Conservation (phyloP, 2,329 filamentous ascomycete species). For the Simplicillium sp. region DNA sequence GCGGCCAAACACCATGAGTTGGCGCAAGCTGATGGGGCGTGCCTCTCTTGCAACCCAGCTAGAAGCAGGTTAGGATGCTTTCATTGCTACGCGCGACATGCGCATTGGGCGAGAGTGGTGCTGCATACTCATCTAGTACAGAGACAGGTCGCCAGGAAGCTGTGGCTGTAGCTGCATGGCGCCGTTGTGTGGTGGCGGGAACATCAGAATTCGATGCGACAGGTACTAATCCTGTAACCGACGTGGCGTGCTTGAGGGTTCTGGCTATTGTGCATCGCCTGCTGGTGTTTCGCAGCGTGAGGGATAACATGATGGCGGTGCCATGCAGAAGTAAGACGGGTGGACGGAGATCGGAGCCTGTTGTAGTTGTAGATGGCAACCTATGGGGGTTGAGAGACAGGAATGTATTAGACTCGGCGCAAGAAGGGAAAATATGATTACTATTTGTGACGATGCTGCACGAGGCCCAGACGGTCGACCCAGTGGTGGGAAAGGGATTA, state of each 20-base stretch:
- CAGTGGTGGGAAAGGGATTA: too few species aligned
- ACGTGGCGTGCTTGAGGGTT: neutral
- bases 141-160: conserved; percentile 49
- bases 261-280: conserved; percentile 12
- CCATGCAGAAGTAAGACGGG: conserved; percentile 6
- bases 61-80: conserved; percentile 4
- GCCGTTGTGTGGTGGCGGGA: neutral
- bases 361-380: neutral
- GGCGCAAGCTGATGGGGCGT: conserved; percentile 88
- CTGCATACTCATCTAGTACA: conserved; percentile 52
- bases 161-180: conserved; percentile 4
- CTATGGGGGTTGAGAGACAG: too few species aligned
- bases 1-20: conserved; percentile 94
- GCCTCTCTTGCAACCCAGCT: conserved; percentile 93
- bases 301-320: conserved; percentile 21
- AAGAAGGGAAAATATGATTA: too few species aligned
- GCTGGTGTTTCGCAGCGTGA: conserved; percentile 26
- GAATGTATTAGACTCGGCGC: too few species aligned
- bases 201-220: neutral
- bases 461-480: too few species aligned
- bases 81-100: conserved; percentile 6
- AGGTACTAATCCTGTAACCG: conserved; percentile 1
- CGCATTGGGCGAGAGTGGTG: too few species aligned
- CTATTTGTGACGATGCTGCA: too few species aligned
- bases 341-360: neutral